phyloP scores from a whole-genome alignment of 1,284 basidiomycete species.

The Ustilago bromivora region DNA sequence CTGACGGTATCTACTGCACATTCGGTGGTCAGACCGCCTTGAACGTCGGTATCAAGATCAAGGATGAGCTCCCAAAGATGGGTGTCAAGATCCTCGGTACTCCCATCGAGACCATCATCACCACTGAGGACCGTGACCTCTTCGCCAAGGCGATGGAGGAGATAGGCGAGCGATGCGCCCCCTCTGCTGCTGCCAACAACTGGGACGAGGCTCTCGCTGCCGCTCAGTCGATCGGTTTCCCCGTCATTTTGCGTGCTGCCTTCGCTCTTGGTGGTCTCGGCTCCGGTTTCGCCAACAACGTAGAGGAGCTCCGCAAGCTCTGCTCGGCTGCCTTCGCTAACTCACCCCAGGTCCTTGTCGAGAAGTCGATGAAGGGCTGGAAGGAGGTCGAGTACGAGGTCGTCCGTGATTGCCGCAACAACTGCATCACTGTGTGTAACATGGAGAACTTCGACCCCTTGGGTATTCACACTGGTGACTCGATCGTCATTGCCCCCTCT shows the following conservation, averaged over 20 bases:
- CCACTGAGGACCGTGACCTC: constrained; percentile 94
- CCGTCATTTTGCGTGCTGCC: constrained; percentile 95
- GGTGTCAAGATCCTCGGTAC: constrained; percentile 95
- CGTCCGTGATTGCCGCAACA: constrained; percentile 95
- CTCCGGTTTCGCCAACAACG: constrained; percentile 92
- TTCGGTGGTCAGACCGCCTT: constrained; percentile 98
- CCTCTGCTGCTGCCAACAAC: constrained; percentile 80
- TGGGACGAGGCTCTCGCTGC: constrained; percentile 85
- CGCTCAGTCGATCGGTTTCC: constrained; percentile 90
- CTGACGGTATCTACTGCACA: constrained; percentile 98
- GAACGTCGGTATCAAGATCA: constrained; percentile 95
- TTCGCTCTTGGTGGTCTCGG: constrained; percentile 96
- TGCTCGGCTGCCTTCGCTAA: constrained; percentile 88
- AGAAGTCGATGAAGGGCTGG: constrained; percentile 96
- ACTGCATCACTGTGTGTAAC: constrained; percentile 99
- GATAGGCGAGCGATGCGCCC: constrained; percentile 94
- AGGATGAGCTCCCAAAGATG: constrained; percentile 84
- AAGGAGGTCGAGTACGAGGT: constrained; percentile 99
- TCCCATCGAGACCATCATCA: constrained; percentile 96
- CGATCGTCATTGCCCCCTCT: constrained; percentile 97
- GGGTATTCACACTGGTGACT: constrained; percentile 98
- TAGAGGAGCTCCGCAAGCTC: constrained; percentile 84
- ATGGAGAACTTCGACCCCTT: constrained; percentile 99
- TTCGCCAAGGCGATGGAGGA: constrained; percentile 95
- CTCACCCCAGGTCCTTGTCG: constrained; percentile 94